phyloP scores from a whole-genome alignment of 495 filamentous ascomycete genomes.

The Neurospora hispaniola region DNA sequence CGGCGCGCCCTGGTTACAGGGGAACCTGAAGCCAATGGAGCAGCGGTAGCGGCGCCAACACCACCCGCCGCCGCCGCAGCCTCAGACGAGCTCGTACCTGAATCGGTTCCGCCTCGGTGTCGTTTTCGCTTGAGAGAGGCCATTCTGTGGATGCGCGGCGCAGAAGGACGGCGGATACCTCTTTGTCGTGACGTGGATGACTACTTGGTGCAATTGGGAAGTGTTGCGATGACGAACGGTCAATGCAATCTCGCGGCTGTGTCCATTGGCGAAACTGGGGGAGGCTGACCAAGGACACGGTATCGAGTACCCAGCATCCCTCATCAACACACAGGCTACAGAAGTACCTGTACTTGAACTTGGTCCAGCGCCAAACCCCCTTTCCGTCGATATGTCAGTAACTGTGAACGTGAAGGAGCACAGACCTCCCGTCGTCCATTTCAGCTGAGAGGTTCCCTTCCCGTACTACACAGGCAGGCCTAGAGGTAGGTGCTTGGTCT shows the following conservation, averaged over 20 bases:
- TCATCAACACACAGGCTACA: background rate
- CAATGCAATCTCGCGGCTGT: background rate
- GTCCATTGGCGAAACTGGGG: background rate
- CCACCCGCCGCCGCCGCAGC: background rate
- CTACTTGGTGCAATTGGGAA: background rate
- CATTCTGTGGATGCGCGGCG: conserved; percentile 16
- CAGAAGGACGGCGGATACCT: background rate
- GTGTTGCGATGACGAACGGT: conserved; percentile 12
- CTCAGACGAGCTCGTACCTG: background rate
- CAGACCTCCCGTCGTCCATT: background rate
- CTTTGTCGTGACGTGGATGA: background rate
- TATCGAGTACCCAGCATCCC: background rate
- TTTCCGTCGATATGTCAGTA: background rate
- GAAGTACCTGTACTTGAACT: background rate
- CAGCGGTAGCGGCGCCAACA: background rate
- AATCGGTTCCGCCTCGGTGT: conserved; percentile 11
- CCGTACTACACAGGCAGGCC: too few species aligned
- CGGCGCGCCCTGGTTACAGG: conserved; percentile 20
- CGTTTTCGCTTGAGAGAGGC: conserved; percentile 34
- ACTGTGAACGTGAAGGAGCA: background rate
- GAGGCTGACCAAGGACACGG: background rate
- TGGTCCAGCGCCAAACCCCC: background rate
- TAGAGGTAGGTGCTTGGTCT: background rate
- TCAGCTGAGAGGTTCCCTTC: too few species aligned
- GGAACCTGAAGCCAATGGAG: conserved; percentile 7